Evolutionary conservation across 129 eudicot species (phyloP), one percentile per base, ranked within the genome.

Genomic region (Tagetes erecta): DNA sequence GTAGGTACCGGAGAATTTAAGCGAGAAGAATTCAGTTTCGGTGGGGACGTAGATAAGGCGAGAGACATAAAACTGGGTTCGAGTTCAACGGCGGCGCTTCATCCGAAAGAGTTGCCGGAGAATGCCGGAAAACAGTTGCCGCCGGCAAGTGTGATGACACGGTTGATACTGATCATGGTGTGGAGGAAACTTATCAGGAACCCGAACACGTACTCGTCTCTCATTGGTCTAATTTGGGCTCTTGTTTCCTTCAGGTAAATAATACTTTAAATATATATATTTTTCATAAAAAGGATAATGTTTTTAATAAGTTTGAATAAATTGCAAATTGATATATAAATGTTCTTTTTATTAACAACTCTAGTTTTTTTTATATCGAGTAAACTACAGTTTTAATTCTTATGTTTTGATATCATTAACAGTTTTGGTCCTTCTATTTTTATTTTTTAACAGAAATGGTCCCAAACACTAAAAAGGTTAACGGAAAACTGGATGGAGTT

Each of bases 131-230:
- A 90, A 80, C 78, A 77, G 39, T 88, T 94, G 99, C 99, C 99
- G 20, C 99, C 99, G 68, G 85, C 99, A 3, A 94, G 99, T 52
- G 99, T 94, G 1, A 91, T 94, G 91, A 94, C 99, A 41, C 92
- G 99, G 12, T 80, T 94, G 76, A 94, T 94, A 68, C 67, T 94
- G 78, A 94, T 94, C 71, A 94, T 94, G 99, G 97, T 94, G 45
- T 94, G 99, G 99, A 85, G 99, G 20, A 94, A 94, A 72, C 97
- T 94, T 65, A 94, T 94, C 76, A 78, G 99, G 11, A 94, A 94
- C 83, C 99, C 99, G 46, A 94, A 94, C 88, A 94, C 99, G 1
- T 94, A 94, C 45, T 94, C 98, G 1, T 90, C 97, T 56, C 92
- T 94, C 69, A 80, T 94, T 75, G 98, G 98, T 80, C 80, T 94